Percentiles rank a stretch among this genome's conserved stretches.
Conservation (phyloP, 768 basidiomycete genomes). For the Mycena venus region DNA sequence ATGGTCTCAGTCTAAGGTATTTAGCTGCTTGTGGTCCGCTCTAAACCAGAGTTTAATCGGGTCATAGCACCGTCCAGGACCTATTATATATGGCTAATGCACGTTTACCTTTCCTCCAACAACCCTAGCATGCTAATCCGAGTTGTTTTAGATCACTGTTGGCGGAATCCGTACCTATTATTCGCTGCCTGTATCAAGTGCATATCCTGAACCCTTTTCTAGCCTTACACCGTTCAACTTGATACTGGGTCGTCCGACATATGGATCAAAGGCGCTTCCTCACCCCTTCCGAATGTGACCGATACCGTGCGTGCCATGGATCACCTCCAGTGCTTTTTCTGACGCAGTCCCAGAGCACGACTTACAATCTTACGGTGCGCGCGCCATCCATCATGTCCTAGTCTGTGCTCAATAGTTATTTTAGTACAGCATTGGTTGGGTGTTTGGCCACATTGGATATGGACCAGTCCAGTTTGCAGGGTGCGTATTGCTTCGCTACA, state of each 20-base stretch:
- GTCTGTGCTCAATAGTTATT: background rate
- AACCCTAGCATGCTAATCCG: conserved; percentile 11
- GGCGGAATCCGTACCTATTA: conserved; percentile 64
- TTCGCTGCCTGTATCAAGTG: conserved; percentile 43
- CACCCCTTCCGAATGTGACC: conserved; percentile 62
- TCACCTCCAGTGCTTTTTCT: conserved; percentile 5
- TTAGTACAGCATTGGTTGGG: conserved; percentile 89
- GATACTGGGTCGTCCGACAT: conserved; percentile 91
- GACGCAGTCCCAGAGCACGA: conserved; percentile 49
- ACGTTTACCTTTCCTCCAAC: conserved; percentile 41
- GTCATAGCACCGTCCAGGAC: conserved; percentile 76
- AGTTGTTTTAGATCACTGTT: conserved; percentile 68
- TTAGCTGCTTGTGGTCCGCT: background rate
- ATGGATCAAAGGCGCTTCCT: conserved; percentile 69
- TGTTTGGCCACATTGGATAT: conserved; percentile 72
- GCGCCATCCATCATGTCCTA: conserved; percentile 32
- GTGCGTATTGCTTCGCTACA: conserved; percentile 52
- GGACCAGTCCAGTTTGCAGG: conserved; percentile 78
- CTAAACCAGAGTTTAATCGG: conserved; percentile 34
- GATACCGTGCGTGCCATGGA: conserved; percentile 58
- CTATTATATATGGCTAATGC: conserved; percentile 86
- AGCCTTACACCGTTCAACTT: conserved; percentile 83
- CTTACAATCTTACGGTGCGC: conserved; percentile 76
- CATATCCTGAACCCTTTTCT: conserved; percentile 21
- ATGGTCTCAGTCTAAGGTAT: conserved; percentile 62